phyloP scores from a whole-genome alignment of 106 monocot species.

The Amphibolis antarctica region DNA sequence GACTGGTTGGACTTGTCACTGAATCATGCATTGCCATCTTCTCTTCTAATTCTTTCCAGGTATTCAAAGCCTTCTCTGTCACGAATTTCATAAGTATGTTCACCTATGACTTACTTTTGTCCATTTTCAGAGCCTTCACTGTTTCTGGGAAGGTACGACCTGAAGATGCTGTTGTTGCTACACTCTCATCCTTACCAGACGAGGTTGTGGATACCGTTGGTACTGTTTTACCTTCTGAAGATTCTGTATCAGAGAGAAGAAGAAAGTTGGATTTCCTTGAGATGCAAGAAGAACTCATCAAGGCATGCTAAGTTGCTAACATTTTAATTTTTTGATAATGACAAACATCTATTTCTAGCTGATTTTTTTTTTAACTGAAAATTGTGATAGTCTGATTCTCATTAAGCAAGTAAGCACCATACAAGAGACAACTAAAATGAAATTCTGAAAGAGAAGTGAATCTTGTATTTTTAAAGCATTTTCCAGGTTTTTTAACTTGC shows the following conservation, averaged over 20 bases:
- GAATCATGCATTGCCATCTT: slow-evolving; percentile 81
- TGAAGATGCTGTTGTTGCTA: slow-evolving; percentile 94
- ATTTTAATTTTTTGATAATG: too few species aligned
- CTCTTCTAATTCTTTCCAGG: slow-evolving; percentile 96
- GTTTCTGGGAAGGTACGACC: slow-evolving; percentile 88
- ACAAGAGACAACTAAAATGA: too few species aligned
- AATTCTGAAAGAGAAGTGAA: too few species aligned
- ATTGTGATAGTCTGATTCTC: neutral
- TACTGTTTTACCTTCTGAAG: slow-evolving; percentile 86
- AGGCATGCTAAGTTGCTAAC: slow-evolving; percentile 25
- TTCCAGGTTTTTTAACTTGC: too few species aligned
- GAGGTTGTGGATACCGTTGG: slow-evolving; percentile 98
- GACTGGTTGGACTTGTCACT: slow-evolving; percentile 98
- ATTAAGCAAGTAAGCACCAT: neutral
- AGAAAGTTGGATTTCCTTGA: slow-evolving; percentile 94
- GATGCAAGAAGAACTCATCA: slow-evolving; percentile 99
- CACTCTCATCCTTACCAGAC: slow-evolving; percentile 93
- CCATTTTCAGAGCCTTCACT: slow-evolving; percentile 59
- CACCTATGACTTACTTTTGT: neutral
- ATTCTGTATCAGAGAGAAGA: slow-evolving; percentile 94
- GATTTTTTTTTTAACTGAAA: too few species aligned
- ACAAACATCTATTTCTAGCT: too few species aligned
- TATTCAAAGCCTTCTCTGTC: slow-evolving; percentile 13
- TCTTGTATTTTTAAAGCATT: too few species aligned
- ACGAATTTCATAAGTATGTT: neutral